Evolutionary conservation across 805 yeast species (phyloP), one percentile per base, ranked within the genome.

Genomic region (Saccharomyces eubayanus): DNA sequence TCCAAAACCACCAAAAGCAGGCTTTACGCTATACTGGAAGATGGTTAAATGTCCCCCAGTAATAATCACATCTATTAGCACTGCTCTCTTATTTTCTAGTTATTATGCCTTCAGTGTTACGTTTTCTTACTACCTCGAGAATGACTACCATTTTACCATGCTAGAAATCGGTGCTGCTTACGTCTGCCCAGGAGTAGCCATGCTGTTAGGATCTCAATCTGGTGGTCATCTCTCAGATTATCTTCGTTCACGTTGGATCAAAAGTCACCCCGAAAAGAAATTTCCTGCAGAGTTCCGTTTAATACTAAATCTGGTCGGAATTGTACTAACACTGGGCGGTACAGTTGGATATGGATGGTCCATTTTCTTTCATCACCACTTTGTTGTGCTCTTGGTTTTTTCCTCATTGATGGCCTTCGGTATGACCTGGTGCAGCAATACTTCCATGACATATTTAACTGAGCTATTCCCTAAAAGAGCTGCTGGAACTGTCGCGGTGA

Each of bases 311-410:
- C 30, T 74, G 1, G 50, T 73, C 51, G 84, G 84, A 0, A 62
- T 79, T 16, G 2, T 71, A 1, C 57, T 77, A 1, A 72, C 77
- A 28, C 71, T 76, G 52, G 62, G 67, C 20, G 82, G 84, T 0
- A 65, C 78, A 20, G 56, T 78, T 20, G 77, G 80, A 0, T 80
- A 77, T 59, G 84, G 84, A 0, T 80, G 84, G 84, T 65, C 79
- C 30, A 67, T 75, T 31, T 68, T 77, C 14, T 68, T 65, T 40
- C 69, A 70, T 11, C 68, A 69, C 16, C 75, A 70, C 51, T 67
- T 77, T 31, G 73, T 65, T 0, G 56, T 74, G 6, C 70, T 78
- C 3, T 73, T 77, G 51, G 69, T 77, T 4, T 75, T 76, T 55
- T 64, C 77, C 0, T 78, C 77, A 55, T 60, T 79, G 5, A 68